Evolutionary conservation across 1,284 basidiomycete species (phyloP).

Genomic region (Tilletiopsis washingtonensis): DNA sequence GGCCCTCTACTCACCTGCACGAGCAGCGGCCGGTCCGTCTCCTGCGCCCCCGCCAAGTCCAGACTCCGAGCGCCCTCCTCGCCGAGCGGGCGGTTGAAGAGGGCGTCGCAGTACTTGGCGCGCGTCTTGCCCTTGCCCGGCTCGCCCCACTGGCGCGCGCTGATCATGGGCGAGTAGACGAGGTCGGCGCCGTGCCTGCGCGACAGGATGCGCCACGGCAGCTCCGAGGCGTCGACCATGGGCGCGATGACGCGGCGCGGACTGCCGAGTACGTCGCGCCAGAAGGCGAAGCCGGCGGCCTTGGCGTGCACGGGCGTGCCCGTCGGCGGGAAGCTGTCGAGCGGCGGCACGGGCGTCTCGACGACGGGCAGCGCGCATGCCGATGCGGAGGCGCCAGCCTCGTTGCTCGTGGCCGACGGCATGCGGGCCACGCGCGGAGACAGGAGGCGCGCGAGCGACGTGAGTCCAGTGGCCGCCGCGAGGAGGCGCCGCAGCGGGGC

Average conservation of each 20-base stretch:
- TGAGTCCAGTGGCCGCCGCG: too few relatives aligned
- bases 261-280: slow-evolving; percentile 67
- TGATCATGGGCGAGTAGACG: slow-evolving; percentile 95
- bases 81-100: slow-evolving; percentile 22
- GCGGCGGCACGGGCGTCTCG: slow-evolving; percentile 5
- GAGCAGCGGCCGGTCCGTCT: slow-evolving; percentile 71
- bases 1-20: slow-evolving; percentile 63
- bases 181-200: slow-evolving; percentile 74
- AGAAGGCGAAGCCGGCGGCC: slow-evolving; percentile 72
- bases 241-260: slow-evolving; percentile 86
- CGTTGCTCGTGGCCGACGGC: too few relatives aligned
- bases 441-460: too few relatives aligned
- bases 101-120: slow-evolving; percentile 17
- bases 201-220: slow-evolving; percentile 77
- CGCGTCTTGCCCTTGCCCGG: slow-evolving; percentile 21
- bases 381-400: too few relatives aligned
- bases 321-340: slow-evolving; percentile 36
- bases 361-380: too few relatives aligned
- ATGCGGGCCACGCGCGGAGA: too few relatives aligned
- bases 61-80: slow-evolving; percentile 26
- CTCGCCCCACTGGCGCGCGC: slow-evolving; percentile 71
- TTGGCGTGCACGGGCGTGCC: slow-evolving; percentile 51
- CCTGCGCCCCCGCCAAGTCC: slow-evolving; percentile 57
- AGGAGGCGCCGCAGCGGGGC: too few relatives aligned
- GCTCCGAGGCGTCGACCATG: slow-evolving; percentile 95